Percentiles rank a stretch among this genome's conserved stretches.
Conservation (phyloP, 2,329 filamentous ascomycete genomes). For the Colletotrichum limetticola region DNA sequence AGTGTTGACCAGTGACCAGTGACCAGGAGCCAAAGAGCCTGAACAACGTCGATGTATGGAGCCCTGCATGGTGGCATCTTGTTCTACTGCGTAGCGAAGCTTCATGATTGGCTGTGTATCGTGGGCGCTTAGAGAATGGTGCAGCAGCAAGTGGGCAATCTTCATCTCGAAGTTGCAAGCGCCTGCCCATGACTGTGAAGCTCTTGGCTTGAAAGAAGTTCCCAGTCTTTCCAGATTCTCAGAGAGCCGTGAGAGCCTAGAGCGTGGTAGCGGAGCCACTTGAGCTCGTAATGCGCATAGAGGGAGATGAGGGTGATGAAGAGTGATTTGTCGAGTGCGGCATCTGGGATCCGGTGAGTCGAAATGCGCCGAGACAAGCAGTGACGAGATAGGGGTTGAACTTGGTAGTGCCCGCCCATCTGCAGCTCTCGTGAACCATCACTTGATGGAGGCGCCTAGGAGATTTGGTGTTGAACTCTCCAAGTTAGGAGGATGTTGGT, state of each 20-base stretch:
- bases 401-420: constrained; percentile 6
- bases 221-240: neutral
- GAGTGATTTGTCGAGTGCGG: constrained; percentile 18
- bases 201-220: constrained; percentile 25
- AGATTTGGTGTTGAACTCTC: neutral
- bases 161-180: constrained; percentile 30
- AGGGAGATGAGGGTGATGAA: constrained; percentile 16
- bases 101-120: constrained; percentile 34
- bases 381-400: neutral
- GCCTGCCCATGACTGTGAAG: constrained; percentile 30
- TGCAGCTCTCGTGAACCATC: constrained; percentile 17
- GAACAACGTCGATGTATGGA: constrained; percentile 22
- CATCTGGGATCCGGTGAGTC: constrained; percentile 29
- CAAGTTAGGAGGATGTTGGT: neutral
- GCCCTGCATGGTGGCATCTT: constrained; percentile 34
- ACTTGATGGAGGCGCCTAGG: constrained; percentile 25
- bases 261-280: constrained; percentile 20
- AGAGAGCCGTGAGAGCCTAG: constrained; percentile 22
- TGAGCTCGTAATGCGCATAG: constrained; percentile 18
- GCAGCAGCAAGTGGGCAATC: constrained; percentile 31
- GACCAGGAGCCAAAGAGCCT: constrained; percentile 28
- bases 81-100: constrained; percentile 22
- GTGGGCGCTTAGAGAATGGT: constrained; percentile 36
- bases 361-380: constrained; percentile 23
- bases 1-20: neutral